Conservation (phyloP, 768 basidiomycete species). For the Boletus rubroflammeus region DNA sequence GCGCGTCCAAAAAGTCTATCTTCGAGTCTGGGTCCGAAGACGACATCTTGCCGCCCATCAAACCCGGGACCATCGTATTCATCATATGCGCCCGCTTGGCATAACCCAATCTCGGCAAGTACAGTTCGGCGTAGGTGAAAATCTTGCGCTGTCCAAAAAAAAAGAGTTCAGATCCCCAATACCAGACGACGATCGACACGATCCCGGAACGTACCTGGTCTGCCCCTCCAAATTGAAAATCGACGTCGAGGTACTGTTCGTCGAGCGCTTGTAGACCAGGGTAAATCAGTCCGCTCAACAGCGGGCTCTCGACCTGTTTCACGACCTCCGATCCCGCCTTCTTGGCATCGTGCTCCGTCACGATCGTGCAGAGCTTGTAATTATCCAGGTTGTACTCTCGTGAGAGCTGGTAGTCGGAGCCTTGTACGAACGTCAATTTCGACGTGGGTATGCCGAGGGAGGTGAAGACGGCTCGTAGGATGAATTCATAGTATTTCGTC, state of each 20-base stretch:
- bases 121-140: conserved; percentile 95
- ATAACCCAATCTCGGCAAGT: conserved; percentile 92
- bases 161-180: background rate
- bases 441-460: conserved; percentile 89
- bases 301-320: conserved; percentile 90
- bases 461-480: conserved; percentile 79
- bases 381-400: conserved; percentile 93
- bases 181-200: background rate
- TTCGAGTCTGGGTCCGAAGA: conserved; percentile 97
- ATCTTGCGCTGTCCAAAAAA: conserved; percentile 77
- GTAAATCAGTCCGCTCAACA: conserved; percentile 90
- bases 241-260: conserved; percentile 92
- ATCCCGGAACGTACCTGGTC: conserved; percentile 69
- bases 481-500: conserved; percentile 83
- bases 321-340: conserved; percentile 99
- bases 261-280: conserved; percentile 96
- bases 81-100: conserved; percentile 93
- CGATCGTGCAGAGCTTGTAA: conserved; percentile 86
- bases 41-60: conserved; percentile 96
- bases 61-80: conserved; percentile 96
- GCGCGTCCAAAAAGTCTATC: conserved; percentile 92
- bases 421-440: conserved; percentile 79
- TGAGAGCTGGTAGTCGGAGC: conserved; percentile 90
- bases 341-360: conserved; percentile 94
- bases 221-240: conserved; percentile 97